phyloP scores from a whole-genome alignment of 805 yeast species.

The Candida corydali region DNA sequence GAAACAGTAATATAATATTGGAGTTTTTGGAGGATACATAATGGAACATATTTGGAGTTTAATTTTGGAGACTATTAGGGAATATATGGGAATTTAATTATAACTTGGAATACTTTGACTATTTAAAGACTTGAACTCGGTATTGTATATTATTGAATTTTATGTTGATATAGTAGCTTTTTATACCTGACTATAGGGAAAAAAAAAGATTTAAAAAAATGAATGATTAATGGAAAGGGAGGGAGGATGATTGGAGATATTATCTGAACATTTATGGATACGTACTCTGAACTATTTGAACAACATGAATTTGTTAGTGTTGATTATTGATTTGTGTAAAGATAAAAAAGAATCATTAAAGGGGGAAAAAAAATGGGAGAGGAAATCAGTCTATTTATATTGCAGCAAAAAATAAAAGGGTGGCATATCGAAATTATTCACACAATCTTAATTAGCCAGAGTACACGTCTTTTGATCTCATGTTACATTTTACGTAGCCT shows the following conservation, averaged over 20 bases:
- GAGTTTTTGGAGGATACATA: not conserved
- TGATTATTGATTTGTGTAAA: not conserved
- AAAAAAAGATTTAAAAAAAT: not conserved
- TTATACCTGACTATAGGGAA: not conserved
- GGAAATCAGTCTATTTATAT: not conserved
- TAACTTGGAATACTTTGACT: not conserved
- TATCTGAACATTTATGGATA: slow-evolving; percentile 3
- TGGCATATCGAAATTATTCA: too few species aligned
- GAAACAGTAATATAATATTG: not conserved
- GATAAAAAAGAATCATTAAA: not conserved
- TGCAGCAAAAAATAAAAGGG: too few species aligned
- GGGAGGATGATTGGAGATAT: not conserved
- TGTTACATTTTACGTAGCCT: too few species aligned
- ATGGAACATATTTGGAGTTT: slow-evolving; percentile 1
- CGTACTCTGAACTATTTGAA: slow-evolving; percentile 3
- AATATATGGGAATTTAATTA: not conserved
- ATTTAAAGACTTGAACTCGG: slow-evolving; percentile 4
- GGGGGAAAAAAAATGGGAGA: not conserved
- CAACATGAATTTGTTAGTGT: slow-evolving; percentile 3
- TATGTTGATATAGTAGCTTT: not conserved
- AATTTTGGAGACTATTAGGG: too few species aligned
- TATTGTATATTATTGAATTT: not conserved
- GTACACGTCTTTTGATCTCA: too few species aligned
- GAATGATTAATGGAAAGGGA: not conserved
- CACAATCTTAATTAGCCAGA: too few species aligned